Conservation (phyloP, 2,329 filamentous ascomycete species). For the Claviceps humidiphila region DNA sequence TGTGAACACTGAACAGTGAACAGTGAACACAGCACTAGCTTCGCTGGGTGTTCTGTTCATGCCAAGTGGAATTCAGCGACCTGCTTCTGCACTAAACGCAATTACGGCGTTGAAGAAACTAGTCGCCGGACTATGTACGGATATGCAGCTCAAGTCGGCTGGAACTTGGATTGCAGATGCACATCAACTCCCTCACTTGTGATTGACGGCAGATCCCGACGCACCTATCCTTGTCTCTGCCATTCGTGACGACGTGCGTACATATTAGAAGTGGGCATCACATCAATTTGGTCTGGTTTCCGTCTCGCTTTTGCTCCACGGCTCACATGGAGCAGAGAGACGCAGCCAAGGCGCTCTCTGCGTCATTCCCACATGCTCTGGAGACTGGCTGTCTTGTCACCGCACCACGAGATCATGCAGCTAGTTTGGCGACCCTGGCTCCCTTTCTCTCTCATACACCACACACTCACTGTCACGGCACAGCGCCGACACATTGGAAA, state of each 20-base stretch:
- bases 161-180: not conserved
- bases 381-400: conserved; percentile 6
- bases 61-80: not conserved
- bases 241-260: not conserved
- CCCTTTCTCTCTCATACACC: not conserved
- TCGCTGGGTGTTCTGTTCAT: not conserved
- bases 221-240: no score
- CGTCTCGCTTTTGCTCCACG: not conserved
- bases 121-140: not conserved
- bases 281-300: not conserved
- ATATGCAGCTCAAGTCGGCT: not conserved
- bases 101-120: not conserved
- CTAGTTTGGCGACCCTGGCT: not conserved
- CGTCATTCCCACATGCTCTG: not conserved
- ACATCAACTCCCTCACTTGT: not conserved
- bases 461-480: not conserved
- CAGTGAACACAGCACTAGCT: not conserved
- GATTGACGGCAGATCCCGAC: not conserved
- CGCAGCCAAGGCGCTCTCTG: not conserved
- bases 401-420: conserved; percentile 1
- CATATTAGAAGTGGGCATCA: not conserved
- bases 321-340: not conserved
- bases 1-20: no score
- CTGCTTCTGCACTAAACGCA: not conserved
- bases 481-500: not conserved